phyloP scores from a whole-genome alignment of 202 grass and related monocot genomes.

The Eragrostis tef region DNA sequence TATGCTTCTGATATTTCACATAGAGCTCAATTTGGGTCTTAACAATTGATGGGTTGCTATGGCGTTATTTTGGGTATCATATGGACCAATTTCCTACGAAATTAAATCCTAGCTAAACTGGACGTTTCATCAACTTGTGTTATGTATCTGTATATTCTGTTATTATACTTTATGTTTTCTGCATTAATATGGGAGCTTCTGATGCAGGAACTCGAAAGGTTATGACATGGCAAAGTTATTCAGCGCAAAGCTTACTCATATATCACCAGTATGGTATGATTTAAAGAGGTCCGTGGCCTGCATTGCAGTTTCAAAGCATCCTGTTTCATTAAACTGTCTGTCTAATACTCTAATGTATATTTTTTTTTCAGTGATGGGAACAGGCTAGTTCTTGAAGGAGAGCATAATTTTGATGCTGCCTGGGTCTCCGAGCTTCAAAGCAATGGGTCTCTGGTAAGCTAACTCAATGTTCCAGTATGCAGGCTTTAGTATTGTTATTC shows the following conservation, averaged over 20 bases:
- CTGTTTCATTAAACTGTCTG: slow-evolving; percentile 39
- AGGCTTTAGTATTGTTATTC: neutral
- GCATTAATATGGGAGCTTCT: neutral
- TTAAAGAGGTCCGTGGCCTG: slow-evolving; percentile 74
- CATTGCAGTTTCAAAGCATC: slow-evolving; percentile 36
- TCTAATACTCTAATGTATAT: slow-evolving; percentile 13
- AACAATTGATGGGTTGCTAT: neutral
- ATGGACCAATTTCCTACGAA: neutral
- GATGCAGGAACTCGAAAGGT: slow-evolving; percentile 87
- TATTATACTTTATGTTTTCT: slow-evolving; percentile 33
- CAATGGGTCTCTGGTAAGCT: slow-evolving; percentile 64
- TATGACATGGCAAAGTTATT: slow-evolving; percentile 97
- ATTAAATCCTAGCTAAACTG: neutral
- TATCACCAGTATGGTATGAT: slow-evolving; percentile 98
- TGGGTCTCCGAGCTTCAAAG: slow-evolving; percentile 86
- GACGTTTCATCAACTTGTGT: neutral
- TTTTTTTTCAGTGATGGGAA: slow-evolving; percentile 67
- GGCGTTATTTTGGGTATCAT: neutral
- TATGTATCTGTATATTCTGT: slow-evolving; percentile 14
- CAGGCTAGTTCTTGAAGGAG: slow-evolving; percentile 73
- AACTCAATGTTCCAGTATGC: slow-evolving; percentile 14
- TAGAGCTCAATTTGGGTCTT: slow-evolving; percentile 2
- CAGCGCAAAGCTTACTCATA: slow-evolving; percentile 71
- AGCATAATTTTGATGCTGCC: slow-evolving; percentile 76
- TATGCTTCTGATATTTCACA: slow-evolving; percentile 8